These are phyloP conservation scores for Dimocarpus longan DNA, from an alignment of 345 rosid species.

Conservation along the genomic window DNA sequence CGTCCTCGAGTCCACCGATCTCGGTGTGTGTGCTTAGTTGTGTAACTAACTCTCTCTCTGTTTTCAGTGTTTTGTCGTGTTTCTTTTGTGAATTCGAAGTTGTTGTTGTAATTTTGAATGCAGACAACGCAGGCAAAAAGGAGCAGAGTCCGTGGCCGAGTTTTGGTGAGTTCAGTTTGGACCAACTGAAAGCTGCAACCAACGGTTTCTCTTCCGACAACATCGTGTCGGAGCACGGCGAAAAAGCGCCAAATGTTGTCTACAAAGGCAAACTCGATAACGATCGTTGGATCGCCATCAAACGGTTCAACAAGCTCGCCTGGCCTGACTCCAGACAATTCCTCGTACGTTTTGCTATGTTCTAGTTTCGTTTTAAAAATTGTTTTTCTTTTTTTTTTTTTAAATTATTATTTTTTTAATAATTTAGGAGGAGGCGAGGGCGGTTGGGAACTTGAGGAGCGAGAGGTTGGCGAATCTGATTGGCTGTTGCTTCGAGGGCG, in stretches of 20 bases:
- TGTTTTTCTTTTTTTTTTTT: not conserved
- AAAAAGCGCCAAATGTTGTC: slow-evolving; percentile 93
- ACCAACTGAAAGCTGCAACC: slow-evolving; percentile 78
- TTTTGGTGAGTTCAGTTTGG: slow-evolving; percentile 73
- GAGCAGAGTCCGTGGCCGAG: slow-evolving; percentile 59
- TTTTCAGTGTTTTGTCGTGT: not conserved
- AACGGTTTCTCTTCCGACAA: slow-evolving; percentile 74
- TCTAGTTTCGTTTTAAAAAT: too few relatives aligned
- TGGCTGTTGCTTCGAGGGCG: slow-evolving; percentile 89
- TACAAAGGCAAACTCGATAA: slow-evolving; percentile 79
- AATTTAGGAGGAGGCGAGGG: slow-evolving; percentile 82
- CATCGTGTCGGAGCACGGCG: slow-evolving; percentile 97
- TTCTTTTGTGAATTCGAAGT: slow-evolving; percentile 1
- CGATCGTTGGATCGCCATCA: slow-evolving; percentile 80
- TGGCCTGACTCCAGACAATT: slow-evolving; percentile 99
- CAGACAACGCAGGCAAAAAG: slow-evolving; percentile 66
- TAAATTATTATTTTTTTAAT: not conserved
- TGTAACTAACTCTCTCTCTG: too few relatives aligned
- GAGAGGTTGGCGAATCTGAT: slow-evolving; percentile 83
- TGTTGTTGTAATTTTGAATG: slow-evolving; percentile 10
- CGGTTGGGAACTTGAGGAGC: slow-evolving; percentile 88
- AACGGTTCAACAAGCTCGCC: slow-evolving; percentile 82
- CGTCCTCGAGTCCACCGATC: slow-evolving; percentile 70
- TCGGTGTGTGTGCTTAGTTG: slow-evolving; percentile 43
- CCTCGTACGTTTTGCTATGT: slow-evolving; percentile 47